These are phyloP conservation scores for Porcisia hertigi DNA, from an alignment of 208 protist species.

Conservation along the genomic window DNA sequence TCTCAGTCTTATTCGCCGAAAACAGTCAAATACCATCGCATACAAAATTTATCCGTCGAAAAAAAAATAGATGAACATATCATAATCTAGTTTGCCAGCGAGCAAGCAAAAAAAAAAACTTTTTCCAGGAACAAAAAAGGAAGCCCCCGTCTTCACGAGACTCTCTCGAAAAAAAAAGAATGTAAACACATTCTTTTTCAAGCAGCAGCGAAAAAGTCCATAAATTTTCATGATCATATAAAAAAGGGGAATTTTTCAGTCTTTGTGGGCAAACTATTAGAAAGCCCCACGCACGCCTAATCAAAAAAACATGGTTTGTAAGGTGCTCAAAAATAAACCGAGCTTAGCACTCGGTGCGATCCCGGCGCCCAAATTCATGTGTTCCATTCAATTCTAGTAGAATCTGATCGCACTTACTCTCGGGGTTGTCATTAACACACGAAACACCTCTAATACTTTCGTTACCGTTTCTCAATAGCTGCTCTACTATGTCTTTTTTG, in stretches of 20 bases:
- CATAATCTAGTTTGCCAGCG: neutral
- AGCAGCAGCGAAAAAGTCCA: neutral
- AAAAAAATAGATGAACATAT: neutral
- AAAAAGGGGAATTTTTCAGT: neutral
- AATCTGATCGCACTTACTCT: constrained; percentile 43
- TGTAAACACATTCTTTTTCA: neutral
- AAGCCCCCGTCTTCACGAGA: neutral
- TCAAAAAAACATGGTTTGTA: neutral
- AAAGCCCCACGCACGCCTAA: neutral
- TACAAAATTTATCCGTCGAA: no score
- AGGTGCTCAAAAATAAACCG: neutral
- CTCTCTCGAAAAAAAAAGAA: neutral
- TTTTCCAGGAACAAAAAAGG: neutral
- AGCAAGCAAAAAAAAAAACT: neutral
- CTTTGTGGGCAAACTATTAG: neutral
- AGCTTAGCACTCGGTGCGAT: constrained; percentile 36
- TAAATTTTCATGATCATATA: neutral
- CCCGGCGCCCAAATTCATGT: constrained; percentile 49
- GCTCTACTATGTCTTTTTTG: constrained; percentile 33
- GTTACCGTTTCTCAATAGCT: constrained; percentile 6
- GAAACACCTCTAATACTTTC: constrained; percentile 6
- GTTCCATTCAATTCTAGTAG: constrained; percentile 57
- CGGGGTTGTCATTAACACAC: constrained; percentile 27
- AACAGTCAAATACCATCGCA: no score
- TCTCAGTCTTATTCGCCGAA: no score